Base-by-base conservation (phyloP, 768 basidiomycete species). In the Astraeus odoratus region DNA sequence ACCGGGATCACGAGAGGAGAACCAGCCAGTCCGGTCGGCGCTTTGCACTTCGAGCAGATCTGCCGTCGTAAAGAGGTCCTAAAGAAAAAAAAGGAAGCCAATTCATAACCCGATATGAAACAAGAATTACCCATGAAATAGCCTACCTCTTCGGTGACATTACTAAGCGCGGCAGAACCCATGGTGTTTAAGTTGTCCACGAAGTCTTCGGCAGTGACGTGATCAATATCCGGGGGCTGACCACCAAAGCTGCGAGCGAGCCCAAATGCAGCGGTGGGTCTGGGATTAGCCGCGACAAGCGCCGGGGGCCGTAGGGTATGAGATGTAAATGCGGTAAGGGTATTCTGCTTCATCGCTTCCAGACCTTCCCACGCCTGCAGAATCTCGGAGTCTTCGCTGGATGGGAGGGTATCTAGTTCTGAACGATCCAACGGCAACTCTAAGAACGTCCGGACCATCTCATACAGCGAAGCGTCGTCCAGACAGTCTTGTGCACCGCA, bases 1-100 rank as follows among this genome's bases (percentile, higher is more conserved):
- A 13, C 63, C 64, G 0, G 69, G 58, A n/a, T 90, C 87, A 43
- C 78, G 70, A 25, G 66, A 44, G 12, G 61, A 51, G 62, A 89
- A 86, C 88, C 89, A 92, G 3, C 85, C 89, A 2, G 77, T 81
- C 25, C 80, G 77, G 58, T 92, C 89, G 13, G 78, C 76, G 2
- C 77, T 80, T 60, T 92, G 89, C 0, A 87, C 77, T 61, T 92
- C 89, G 8, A 92, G 71, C 15, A 90, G 64, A 59, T 92, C 89
- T 4, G 81, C 77, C 6, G 84, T 80, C 34, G 81, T 70, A 54
- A 87, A 83, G 29, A 92, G 68, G 63, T 91, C 88, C 86, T 90
- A 35, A 26, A 26, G 41, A 38, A 6, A 25, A 42, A 42, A 7
- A 23, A 41, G 10, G 29, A 19, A n/a, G 45, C 20, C n/a, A n/a